Base-by-base conservation (phyloP, 495 filamentous ascomycete species). In the Xylaria palmicola region DNA sequence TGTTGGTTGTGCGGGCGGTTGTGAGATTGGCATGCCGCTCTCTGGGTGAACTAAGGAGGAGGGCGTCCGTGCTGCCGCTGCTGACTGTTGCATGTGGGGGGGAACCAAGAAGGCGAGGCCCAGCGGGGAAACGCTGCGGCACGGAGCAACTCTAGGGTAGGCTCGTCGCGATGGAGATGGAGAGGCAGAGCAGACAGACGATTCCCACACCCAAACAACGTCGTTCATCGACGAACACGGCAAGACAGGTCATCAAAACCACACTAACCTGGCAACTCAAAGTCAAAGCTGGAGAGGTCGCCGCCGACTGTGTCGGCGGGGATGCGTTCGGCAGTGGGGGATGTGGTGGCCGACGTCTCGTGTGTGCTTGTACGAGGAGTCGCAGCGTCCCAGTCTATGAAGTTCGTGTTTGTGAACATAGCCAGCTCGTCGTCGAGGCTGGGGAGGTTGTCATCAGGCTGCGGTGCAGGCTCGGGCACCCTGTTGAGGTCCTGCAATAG, bases 371-470 rank as follows among this genome's bases (percentile, higher is more conserved):
- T n/a, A 37, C 66, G 53, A 78, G 75, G 44, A 75, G 75, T 30
- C 81, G 78, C 47, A 81, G 73, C 34, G 69, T 97, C 93, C 71
- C 91, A 93, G 74, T 97, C 92, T 74, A 90, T 90, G 81, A 97
- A 98, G 59, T 94, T 88, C 49, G 90, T 85, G 75, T 97, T 97
- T 60, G 92, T 95, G 82, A 97, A 96, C 64, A 95, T 80, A 29
- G 89, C 90, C 45, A 98, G 81, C 48, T 94, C 91, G 53, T 88
- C 83, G 24, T 73, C 72, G 52, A 79, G 69, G 48, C 66, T 66
- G 89, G 88, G 68, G 85, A 73, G 60, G 81, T 86, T 73, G 32
- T 90, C 85, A 61, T 86, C 85, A 47, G 83, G 66, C 6, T 86
- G 80, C 49, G 85, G 75, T 59, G 91, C 88, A 67, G 85, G 78